phyloP scores from a whole-genome alignment of 495 filamentous ascomycete species.

The Daldinia concentrica region DNA sequence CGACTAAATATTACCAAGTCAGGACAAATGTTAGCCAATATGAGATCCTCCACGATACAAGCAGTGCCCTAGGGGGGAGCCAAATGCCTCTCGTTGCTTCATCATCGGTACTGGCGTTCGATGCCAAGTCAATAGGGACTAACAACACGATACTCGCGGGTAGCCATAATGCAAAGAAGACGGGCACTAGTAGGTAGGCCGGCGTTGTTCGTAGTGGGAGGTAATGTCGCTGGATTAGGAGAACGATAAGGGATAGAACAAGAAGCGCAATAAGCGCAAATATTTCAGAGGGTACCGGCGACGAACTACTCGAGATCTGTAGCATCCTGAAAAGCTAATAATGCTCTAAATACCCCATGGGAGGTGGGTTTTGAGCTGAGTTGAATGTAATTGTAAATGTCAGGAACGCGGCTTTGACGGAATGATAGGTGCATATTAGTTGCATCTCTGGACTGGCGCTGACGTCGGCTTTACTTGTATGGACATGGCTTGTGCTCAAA shows the following conservation, averaged over 20 bases:
- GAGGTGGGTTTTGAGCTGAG: constrained; percentile 6
- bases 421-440: constrained; percentile 9
- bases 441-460: constrained; percentile 12
- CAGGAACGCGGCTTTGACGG: constrained; percentile 2
- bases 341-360: constrained; percentile 25
- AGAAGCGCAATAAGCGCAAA: constrained; percentile 78
- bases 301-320: constrained; percentile 46
- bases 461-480: constrained; percentile 30
- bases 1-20: constrained; percentile 72
- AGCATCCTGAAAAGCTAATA: constrained; percentile 44
- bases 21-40: constrained; percentile 97
- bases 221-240: constrained; percentile 87
- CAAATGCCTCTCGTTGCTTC: constrained; percentile 70
- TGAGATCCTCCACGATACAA: constrained; percentile 89
- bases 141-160: constrained; percentile 93
- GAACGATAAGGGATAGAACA: constrained; percentile 74
- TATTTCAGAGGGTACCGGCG: constrained; percentile 71
- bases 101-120: constrained; percentile 75
- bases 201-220: constrained; percentile 90
- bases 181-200: constrained; percentile 86
- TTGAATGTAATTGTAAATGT: constrained; percentile 28
- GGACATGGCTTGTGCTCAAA: constrained; percentile 6
- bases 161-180: constrained; percentile 92
- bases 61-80: constrained; percentile 71
- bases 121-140: constrained; percentile 95